Evolutionary conservation across 805 yeast species (phyloP).

Genomic region (Jamesozyma piceae): DNA sequence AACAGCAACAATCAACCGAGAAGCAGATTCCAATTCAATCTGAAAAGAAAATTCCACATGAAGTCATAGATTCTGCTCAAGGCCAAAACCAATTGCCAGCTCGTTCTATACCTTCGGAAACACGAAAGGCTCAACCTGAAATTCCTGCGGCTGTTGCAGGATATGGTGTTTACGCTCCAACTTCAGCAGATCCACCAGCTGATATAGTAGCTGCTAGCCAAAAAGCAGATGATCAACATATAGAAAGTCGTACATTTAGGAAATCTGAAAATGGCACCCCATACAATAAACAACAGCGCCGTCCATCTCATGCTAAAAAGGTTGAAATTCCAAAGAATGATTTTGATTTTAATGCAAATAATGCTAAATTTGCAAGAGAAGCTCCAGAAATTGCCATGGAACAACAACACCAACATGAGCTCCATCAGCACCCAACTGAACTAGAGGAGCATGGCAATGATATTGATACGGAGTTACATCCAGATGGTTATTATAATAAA

Average conservation of each 20-base stretch:
- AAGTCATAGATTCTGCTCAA: neutral
- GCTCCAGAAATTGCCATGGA: slow-evolving; percentile 31
- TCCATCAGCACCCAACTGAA: slow-evolving; percentile 6
- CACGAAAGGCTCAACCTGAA: slow-evolving; percentile 5
- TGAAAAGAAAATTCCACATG: neutral
- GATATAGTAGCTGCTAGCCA: slow-evolving; percentile 5
- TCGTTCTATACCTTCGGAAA: slow-evolving; percentile 4
- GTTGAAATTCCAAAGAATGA: slow-evolving; percentile 44
- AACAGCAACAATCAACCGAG: neutral
- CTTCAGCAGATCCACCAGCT: slow-evolving; percentile 6
- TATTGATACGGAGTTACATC: slow-evolving; percentile 1
- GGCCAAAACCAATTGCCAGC: slow-evolving; percentile 3
- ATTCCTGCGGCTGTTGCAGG: slow-evolving; percentile 31
- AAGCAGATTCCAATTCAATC: neutral
- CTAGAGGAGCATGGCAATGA: slow-evolving; percentile 1
- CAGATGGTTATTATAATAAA: slow-evolving; percentile 53
- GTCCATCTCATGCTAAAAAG: slow-evolving; percentile 7
- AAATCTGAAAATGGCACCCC: slow-evolving; percentile 1
- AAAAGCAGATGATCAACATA: neutral
- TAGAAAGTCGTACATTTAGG: neutral
- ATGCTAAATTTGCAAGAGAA: slow-evolving; percentile 59
- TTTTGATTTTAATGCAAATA: slow-evolving; percentile 67
- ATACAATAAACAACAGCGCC: slow-evolving; percentile 4
- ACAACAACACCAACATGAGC: slow-evolving; percentile 14
- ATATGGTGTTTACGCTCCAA: slow-evolving; percentile 28